Evolutionary conservation across 192 early-diverging fungal genomes (phyloP).

Genomic region (Phlyctochytrium arcticum): DNA sequence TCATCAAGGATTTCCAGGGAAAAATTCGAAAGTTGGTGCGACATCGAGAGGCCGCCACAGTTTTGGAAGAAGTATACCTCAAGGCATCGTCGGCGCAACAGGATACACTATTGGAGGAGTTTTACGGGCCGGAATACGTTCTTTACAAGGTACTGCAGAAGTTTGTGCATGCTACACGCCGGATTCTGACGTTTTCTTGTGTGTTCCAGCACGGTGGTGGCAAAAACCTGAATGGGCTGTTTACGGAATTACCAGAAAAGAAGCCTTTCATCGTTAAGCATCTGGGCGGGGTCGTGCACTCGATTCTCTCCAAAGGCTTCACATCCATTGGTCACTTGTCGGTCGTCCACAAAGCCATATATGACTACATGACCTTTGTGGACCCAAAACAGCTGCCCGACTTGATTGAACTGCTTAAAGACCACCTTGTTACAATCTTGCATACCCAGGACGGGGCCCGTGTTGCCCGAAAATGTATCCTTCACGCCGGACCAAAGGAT

Average conservation of each 20-base stretch:
- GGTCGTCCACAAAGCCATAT: slow-evolving; percentile 81
- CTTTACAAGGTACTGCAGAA: slow-evolving; percentile 63
- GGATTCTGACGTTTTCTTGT: neutral
- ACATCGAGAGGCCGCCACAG: slow-evolving; percentile 82
- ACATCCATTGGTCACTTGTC: slow-evolving; percentile 57
- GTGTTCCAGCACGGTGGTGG: slow-evolving; percentile 14
- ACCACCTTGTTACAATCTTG: slow-evolving; percentile 78
- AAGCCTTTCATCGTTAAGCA: slow-evolving; percentile 68
- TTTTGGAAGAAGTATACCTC: slow-evolving; percentile 81
- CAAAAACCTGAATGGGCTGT: slow-evolving; percentile 48
- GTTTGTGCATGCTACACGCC: no score
- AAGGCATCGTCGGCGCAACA: slow-evolving; percentile 73
- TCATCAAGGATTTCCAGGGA: slow-evolving; percentile 78
- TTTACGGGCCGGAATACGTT: slow-evolving; percentile 90
- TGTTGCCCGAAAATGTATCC: slow-evolving; percentile 76
- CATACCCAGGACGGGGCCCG: slow-evolving; percentile 91
- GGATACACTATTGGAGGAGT: slow-evolving; percentile 75
- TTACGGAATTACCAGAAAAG: slow-evolving; percentile 63
- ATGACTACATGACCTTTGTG: slow-evolving; percentile 74
- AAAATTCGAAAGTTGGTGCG: slow-evolving; percentile 78
- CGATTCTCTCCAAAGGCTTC: slow-evolving; percentile 80
- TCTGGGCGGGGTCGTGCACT: slow-evolving; percentile 62
- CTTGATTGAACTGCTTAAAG: slow-evolving; percentile 75
- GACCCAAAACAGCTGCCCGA: slow-evolving; percentile 57
- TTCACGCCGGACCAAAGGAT: slow-evolving; percentile 80